phyloP scores from a whole-genome alignment of 257 asterid species.

The Henckelia pumila region DNA sequence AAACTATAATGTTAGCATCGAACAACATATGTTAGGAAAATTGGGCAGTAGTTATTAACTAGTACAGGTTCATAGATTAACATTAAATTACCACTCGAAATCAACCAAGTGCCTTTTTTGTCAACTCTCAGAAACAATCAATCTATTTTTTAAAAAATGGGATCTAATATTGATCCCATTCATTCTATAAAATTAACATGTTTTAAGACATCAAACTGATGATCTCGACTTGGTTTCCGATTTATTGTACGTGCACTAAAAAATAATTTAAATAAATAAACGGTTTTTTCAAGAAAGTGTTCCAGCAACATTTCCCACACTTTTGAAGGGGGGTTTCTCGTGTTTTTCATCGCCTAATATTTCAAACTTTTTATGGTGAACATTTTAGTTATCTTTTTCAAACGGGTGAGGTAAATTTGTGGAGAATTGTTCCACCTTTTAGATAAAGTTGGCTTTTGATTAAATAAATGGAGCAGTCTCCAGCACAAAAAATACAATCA shows the following conservation, averaged over 20 bases:
- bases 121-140: conserved; percentile 29
- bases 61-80: not conserved
- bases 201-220: no score
- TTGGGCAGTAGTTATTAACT: not conserved
- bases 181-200: no score
- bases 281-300: no score
- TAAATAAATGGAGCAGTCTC: conserved; percentile 2
- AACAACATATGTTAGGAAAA: no score
- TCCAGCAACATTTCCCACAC: conserved; percentile 2
- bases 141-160: conserved; percentile 8
- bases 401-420: conserved; percentile 2
- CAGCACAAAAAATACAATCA: no score
- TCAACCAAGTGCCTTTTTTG: conserved; percentile 12
- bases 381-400: conserved; percentile 7
- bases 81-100: not conserved
- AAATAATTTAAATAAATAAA: no score
- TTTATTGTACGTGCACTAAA: no score
- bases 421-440: conserved; percentile 19
- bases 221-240: no score
- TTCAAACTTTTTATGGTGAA: conserved; percentile 24
- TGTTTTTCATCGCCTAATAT: conserved; percentile 34
- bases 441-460: conserved; percentile 19
- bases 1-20: no score
- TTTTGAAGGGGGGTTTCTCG: conserved; percentile 4
- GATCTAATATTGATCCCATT: no score